Conservation (phyloP, 176 grass and related monocot genomes). For the Triticum dicoccoides region DNA sequence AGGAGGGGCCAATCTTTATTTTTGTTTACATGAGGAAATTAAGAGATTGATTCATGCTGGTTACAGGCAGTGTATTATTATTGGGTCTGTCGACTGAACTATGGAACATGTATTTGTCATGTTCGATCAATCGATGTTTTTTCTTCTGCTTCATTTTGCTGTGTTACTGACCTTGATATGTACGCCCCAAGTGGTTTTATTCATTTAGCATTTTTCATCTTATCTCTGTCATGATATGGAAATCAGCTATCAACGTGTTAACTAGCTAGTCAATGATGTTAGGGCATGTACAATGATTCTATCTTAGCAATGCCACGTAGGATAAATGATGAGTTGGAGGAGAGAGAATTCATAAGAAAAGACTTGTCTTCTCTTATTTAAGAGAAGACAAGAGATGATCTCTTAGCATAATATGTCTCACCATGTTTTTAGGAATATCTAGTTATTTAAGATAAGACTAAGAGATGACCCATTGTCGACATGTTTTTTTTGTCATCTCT, state of each 20-base stretch:
- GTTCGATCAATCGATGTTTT: conserved; percentile 12
- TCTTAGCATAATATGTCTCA: no score
- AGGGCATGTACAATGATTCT: no score
- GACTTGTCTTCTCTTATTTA: no score
- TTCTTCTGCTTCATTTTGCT: neutral
- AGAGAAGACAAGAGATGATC: no score
- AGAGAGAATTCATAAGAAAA: no score
- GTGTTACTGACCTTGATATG: neutral
- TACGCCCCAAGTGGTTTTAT: neutral
- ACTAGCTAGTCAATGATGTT: neutral
- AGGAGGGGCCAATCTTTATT: neutral
- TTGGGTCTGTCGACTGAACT: conserved; percentile 5
- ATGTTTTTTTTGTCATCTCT: no score
- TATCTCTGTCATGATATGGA: neutral
- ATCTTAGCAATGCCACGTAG: no score
- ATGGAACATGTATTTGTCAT: conserved; percentile 8
- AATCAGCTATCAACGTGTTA: neutral
- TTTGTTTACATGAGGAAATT: neutral
- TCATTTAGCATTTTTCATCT: neutral
- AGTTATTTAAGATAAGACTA: no score
- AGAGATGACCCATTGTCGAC: no score
- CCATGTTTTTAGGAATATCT: no score
- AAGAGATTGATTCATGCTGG: neutral
- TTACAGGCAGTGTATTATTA: neutral
- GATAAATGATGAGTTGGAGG: no score